Percentiles rank a stretch among this genome's conserved stretches.
Conservation (phyloP, 2,329 filamentous ascomycete genomes). For the Ustilaginoidea virens region DNA sequence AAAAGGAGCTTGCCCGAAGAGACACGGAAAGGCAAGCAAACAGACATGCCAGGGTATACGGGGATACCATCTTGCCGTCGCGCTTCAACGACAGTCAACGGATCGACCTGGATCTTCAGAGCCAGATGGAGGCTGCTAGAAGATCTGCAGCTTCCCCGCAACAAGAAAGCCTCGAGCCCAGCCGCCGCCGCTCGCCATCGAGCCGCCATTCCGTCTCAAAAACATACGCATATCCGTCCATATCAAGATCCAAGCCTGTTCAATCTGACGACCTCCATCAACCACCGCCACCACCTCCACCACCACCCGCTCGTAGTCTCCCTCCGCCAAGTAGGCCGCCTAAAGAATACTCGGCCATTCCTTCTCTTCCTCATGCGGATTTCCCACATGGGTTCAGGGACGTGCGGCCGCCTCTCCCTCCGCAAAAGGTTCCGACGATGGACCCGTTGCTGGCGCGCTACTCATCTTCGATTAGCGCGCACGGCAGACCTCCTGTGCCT, state of each 20-base stretch:
- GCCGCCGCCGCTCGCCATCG: conserved; percentile 8
- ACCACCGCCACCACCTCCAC: conserved; percentile 6
- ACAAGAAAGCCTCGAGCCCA: not conserved
- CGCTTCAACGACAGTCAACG: conserved; percentile 1
- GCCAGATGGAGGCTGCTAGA: conserved; percentile 38
- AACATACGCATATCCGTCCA: conserved; percentile 40
- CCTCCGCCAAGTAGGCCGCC: conserved; percentile 20
- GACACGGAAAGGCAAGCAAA: conserved; percentile 44
- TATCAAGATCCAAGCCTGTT: conserved; percentile 34
- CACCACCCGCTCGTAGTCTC: conserved; percentile 5
- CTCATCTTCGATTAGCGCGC: not conserved
- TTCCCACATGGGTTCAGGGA: not conserved
- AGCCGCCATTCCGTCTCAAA: conserved; percentile 11
- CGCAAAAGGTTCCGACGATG: conserved; percentile 12
- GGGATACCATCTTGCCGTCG: conserved; percentile 3
- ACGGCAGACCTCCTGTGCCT: conserved; percentile 11
- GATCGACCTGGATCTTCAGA: conserved; percentile 29
- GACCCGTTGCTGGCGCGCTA: conserved; percentile 6
- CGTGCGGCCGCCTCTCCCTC: conserved; percentile 11
- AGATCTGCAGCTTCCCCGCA: conserved; percentile 23
- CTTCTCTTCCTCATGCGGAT: not conserved
- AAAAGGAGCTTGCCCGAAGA: conserved; percentile 53
- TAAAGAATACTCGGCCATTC: conserved; percentile 10
- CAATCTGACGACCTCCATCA: conserved; percentile 20
- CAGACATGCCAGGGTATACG: conserved; percentile 26